Evolutionary conservation across 306 rosid species (phyloP), one percentile per base, ranked within the genome.

Genomic region (Cicer cuneatum): DNA sequence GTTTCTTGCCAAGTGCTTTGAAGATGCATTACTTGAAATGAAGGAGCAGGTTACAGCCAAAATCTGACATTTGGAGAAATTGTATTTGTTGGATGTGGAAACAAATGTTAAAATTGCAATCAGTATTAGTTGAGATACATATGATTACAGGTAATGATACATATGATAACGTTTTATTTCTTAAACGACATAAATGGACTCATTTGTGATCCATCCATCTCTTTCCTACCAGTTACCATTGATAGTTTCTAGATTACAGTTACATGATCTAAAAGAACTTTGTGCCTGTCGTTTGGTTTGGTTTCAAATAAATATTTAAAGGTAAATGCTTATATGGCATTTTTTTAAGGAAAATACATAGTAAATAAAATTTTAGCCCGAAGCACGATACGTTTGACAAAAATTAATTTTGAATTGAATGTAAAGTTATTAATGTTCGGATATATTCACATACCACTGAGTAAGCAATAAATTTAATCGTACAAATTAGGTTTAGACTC

Each of bases 1-100:
- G 42, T 84, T 88, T 87, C 94, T 94, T 29, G 96, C 93, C 0
- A 84, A 88, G 77, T 94, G 93, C 82, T 91, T 94, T 70, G 95
- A 94, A 71, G 91, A 91, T 60, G 97, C 95, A 52, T 86, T 94
- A 71, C 78, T 88, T 63, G 91, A 91, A 75, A 83, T 91, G 96
- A 91, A 87, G 84, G 87, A 66, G 71, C 87, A 80, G 18, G 90
- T 78, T 21, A 52, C 65, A 24, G 61, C 80, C 33, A 69, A 81
- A 52, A 69, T 53, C 59, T 81, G 68, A 74, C 51, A 40, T 73
- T 35, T 62, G 19, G 53, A 58, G 5, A 49, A 53, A 37, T 57
- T 13, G 41, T 52, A 68, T 72, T 45, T 39, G 21, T 58, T 76
- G 48, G 43, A 67, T 72, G 65, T 45, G 58, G 43, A 39, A 9